phyloP scores from a whole-genome alignment of 345 rosid genomes.

The Euphorbia peplus region DNA sequence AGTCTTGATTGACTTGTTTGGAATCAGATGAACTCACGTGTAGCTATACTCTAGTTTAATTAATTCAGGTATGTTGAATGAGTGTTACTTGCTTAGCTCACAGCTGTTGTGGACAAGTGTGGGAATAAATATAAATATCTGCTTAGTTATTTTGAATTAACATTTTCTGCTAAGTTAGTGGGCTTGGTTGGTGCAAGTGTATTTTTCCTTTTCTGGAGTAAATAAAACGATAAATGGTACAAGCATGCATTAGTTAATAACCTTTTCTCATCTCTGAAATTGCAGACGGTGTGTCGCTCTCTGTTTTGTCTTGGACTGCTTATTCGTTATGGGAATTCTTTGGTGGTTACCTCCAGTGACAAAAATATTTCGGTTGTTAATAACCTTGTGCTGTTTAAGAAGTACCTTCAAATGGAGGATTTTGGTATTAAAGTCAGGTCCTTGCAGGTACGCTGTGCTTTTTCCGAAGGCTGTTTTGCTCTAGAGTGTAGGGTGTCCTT shows the following conservation, averaged over 20 bases:
- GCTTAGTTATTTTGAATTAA: not conserved
- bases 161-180: not conserved
- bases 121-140: not conserved
- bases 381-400: conserved; percentile 68
- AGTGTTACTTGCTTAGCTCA: not conserved
- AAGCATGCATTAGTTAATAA: not conserved
- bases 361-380: conserved; percentile 52
- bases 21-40: not conserved
- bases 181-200: not conserved
- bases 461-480: conserved; percentile 13
- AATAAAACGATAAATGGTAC: not conserved
- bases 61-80: not conserved
- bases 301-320: conserved; percentile 97
- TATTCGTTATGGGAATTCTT: conserved; percentile 84
- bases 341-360: conserved; percentile 47
- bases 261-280: not conserved
- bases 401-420: conserved; percentile 75
- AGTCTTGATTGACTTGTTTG: not conserved
- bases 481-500: conserved; percentile 8
- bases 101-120: not conserved
- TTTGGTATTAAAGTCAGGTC: conserved; percentile 80
- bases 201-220: not conserved
- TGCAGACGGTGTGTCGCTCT: conserved; percentile 81
- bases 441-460: conserved; percentile 63
- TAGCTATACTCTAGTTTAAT: not conserved